Conservation (phyloP, 495 filamentous ascomycete species). For the Tuber aestivum region DNA sequence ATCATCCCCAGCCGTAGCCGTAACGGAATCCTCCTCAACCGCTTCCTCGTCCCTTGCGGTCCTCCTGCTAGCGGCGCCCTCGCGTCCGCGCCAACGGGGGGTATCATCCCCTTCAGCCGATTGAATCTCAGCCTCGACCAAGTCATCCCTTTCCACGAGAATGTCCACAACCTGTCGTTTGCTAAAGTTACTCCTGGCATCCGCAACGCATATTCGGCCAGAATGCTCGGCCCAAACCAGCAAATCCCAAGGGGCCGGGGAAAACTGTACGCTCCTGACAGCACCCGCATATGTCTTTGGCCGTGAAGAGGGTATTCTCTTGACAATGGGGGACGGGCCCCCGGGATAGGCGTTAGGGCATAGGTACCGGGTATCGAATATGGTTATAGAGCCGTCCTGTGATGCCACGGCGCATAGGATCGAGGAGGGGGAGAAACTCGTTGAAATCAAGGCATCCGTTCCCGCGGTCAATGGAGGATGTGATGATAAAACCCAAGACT, state of each 20-base stretch:
- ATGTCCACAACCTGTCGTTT: slow-evolving; percentile 60
- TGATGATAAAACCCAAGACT: slow-evolving; percentile 41
- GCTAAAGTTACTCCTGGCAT: slow-evolving; percentile 69
- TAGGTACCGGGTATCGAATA: slow-evolving; percentile 55
- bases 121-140: slow-evolving; percentile 35
- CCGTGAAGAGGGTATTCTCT: slow-evolving; percentile 54
- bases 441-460: slow-evolving; percentile 55
- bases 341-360: slow-evolving; percentile 46
- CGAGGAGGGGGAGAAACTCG: slow-evolving; percentile 65
- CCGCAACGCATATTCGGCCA: slow-evolving; percentile 74
- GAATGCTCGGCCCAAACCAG: slow-evolving; percentile 90
- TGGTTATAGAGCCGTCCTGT: slow-evolving; percentile 63
- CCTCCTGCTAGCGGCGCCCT: slow-evolving; percentile 22
- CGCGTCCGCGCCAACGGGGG: slow-evolving; percentile 31
- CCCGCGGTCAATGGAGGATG: slow-evolving; percentile 40
- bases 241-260: slow-evolving; percentile 82
- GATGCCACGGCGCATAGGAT: slow-evolving; percentile 64
- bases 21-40: slow-evolving; percentile 28
- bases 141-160: slow-evolving; percentile 37
- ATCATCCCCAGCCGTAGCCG: slow-evolving; percentile 21
- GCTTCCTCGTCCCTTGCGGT: slow-evolving; percentile 32
- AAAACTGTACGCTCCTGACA: slow-evolving; percentile 84
- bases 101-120: slow-evolving; percentile 30
- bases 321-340: slow-evolving; percentile 44
- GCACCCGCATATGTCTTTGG: slow-evolving; percentile 61